These are phyloP conservation scores for Colletotrichum echinochloae DNA, from an alignment of 2,329 filamentous ascomycete genomes.

Conservation along the genomic window DNA sequence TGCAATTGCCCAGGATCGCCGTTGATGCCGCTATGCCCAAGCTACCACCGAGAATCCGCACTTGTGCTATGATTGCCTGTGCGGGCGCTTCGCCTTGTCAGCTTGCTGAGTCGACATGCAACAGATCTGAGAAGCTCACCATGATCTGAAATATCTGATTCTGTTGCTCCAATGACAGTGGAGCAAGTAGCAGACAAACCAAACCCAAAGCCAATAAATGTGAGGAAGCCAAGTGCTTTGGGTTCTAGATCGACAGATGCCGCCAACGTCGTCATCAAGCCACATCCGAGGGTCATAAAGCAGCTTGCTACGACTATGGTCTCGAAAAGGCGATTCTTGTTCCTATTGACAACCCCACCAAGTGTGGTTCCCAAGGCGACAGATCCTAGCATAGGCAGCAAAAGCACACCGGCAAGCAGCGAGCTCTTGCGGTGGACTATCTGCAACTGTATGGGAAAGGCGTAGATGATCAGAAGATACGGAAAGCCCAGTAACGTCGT, in stretches of 20 bases:
- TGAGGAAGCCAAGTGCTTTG: slow-evolving; percentile 62
- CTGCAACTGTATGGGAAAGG: slow-evolving; percentile 63
- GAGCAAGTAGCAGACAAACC: slow-evolving; percentile 61
- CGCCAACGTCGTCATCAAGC: slow-evolving; percentile 55
- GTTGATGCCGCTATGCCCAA: slow-evolving; percentile 66
- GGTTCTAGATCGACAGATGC: slow-evolving; percentile 51
- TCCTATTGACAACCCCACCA: slow-evolving; percentile 57
- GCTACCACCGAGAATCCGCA: slow-evolving; percentile 65
- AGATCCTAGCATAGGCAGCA: slow-evolving; percentile 65
- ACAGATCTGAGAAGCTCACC: slow-evolving; percentile 50
- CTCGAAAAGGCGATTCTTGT: slow-evolving; percentile 57
- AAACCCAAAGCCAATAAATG: slow-evolving; percentile 65
- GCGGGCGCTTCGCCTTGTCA: slow-evolving; percentile 56
- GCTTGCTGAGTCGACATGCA: not conserved
- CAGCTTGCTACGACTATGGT: slow-evolving; percentile 56
- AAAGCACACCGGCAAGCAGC: slow-evolving; percentile 61
- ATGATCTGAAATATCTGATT: slow-evolving; percentile 58
- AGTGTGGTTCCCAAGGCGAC: slow-evolving; percentile 59
- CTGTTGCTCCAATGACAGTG: slow-evolving; percentile 59
- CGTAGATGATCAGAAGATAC: slow-evolving; percentile 61
- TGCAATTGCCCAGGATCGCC: slow-evolving; percentile 54
- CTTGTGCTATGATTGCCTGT: slow-evolving; percentile 65
- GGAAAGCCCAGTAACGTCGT: slow-evolving; percentile 64
- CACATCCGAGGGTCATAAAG: slow-evolving; percentile 61
- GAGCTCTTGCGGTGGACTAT: slow-evolving; percentile 61